Conservation (phyloP, 768 basidiomycete species). For the Kwoniella bestiolae region DNA sequence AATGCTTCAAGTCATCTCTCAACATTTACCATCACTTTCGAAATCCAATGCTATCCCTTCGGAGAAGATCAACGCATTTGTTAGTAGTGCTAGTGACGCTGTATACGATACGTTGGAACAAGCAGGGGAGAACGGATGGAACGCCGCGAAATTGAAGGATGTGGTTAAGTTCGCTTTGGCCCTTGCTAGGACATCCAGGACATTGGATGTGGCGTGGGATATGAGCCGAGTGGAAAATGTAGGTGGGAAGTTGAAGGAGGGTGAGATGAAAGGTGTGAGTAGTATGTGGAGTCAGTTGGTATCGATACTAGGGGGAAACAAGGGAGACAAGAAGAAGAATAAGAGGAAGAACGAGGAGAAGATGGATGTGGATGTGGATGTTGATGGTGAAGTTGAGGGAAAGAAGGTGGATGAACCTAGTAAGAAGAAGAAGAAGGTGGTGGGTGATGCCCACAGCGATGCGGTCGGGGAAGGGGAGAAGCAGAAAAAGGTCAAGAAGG, state of each 20-base stretch:
- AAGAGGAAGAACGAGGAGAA: conserved; percentile 31
- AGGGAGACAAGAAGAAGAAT: conserved; percentile 31
- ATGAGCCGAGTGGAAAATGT: conserved; percentile 65
- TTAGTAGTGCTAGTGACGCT: conserved; percentile 62
- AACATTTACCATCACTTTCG: conserved; percentile 61
- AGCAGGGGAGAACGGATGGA: conserved; percentile 57
- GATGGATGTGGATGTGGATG: conserved; percentile 21
- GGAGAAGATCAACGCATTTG: conserved; percentile 62
- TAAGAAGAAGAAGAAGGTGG: conserved; percentile 13
- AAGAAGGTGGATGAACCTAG: conserved; percentile 17
- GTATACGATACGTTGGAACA: conserved; percentile 63
- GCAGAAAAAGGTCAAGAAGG: conserved; percentile 51
- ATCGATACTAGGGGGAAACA: conserved; percentile 42
- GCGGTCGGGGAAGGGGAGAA: conserved; percentile 7
- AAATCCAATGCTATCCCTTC: conserved; percentile 55
- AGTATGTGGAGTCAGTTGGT: conserved; percentile 70
- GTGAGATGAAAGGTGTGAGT: conserved; percentile 66
- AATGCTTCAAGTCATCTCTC: conserved; percentile 69
- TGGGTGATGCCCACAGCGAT: too few species aligned
- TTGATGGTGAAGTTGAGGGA: not conserved
- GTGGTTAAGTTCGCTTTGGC: conserved; percentile 71
- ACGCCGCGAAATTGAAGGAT: conserved; percentile 75
- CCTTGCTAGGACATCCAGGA: conserved; percentile 70
- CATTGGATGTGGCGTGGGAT: conserved; percentile 64
- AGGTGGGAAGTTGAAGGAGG: conserved; percentile 61